phyloP scores from a whole-genome alignment of 768 basidiomycete species.

The Kwoniella heveanensis region DNA sequence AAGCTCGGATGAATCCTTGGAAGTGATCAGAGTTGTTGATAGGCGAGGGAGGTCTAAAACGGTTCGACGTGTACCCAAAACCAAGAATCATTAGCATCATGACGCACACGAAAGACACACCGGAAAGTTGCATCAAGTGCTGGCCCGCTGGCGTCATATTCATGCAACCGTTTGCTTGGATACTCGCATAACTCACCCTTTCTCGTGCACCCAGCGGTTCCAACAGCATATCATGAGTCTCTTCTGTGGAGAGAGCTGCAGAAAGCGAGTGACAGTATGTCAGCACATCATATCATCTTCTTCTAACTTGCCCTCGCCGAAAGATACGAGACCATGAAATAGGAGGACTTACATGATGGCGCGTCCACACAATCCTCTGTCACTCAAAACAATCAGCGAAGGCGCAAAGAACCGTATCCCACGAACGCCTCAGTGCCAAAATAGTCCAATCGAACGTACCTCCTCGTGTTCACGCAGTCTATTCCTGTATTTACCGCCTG shows the following conservation, averaged over 20 bases:
- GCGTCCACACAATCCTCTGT: constrained; percentile 25
- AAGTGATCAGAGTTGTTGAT: constrained; percentile 11
- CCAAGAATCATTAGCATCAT: too few relatives aligned
- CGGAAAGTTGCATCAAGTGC: too few relatives aligned
- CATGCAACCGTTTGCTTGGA: not conserved
- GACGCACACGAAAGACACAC: too few relatives aligned
- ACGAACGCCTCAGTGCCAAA: too few relatives aligned
- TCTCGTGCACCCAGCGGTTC: constrained; percentile 33
- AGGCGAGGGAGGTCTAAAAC: constrained; percentile 21
- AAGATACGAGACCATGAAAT: too few relatives aligned
- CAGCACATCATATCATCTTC: too few relatives aligned
- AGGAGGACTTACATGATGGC: constrained; percentile 27
- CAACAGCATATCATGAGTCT: constrained; percentile 30
- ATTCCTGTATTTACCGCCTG: constrained; percentile 22
- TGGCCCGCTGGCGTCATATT: too few relatives aligned
- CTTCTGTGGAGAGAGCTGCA: constrained; percentile 23
- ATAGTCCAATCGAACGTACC: constrained; percentile 5
- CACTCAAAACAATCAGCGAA: not conserved
- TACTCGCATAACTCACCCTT: constrained; percentile 26
- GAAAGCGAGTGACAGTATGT: not conserved
- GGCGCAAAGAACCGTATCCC: too few relatives aligned
- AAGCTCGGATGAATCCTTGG: constrained; percentile 23
- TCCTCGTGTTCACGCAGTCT: constrained; percentile 30
- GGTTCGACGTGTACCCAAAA: too few relatives aligned
- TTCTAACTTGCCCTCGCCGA: too few relatives aligned